Conservation (phyloP, 352 stramenopile genomes). For the Phytophthora multivora region DNA sequence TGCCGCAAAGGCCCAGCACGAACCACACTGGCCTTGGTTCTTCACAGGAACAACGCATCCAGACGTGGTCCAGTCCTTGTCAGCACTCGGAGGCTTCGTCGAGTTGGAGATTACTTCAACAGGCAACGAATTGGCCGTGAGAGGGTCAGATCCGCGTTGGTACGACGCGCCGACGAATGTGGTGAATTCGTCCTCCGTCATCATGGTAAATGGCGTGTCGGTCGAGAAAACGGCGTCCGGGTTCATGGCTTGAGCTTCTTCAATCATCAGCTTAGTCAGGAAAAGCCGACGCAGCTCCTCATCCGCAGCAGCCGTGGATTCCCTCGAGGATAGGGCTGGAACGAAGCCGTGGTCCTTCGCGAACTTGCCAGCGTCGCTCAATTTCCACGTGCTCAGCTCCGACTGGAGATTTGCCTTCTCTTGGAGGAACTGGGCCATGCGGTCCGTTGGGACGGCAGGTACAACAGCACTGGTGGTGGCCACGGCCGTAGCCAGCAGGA, state of each 20-base stretch:
- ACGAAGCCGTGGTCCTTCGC: constrained; percentile 59
- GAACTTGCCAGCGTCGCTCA: constrained; percentile 47
- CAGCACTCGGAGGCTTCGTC: constrained; percentile 8
- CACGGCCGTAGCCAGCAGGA: constrained; percentile 29
- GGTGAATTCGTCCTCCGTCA: constrained; percentile 74
- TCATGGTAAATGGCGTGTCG: constrained; percentile 72
- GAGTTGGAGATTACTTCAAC: constrained; percentile 13
- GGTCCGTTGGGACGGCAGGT: constrained; percentile 32
- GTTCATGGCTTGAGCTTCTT: constrained; percentile 52
- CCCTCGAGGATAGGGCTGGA: constrained; percentile 8
- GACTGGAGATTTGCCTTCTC: constrained; percentile 42
- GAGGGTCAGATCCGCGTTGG: constrained; percentile 16
- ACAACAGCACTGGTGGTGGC: constrained; percentile 14
- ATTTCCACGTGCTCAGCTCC: constrained; percentile 58
- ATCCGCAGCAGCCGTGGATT: constrained; percentile 12
- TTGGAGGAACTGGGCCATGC: constrained; percentile 52
- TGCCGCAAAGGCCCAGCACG: constrained; percentile 98
- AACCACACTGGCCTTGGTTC: constrained; percentile 96
- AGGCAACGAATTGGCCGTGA: neutral
- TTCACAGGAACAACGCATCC: constrained; percentile 84
- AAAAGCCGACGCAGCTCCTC: constrained; percentile 67
- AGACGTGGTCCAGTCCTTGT: constrained; percentile 68
- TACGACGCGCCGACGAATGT: constrained; percentile 55
- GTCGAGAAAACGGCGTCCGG: constrained; percentile 67
- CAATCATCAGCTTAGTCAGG: constrained; percentile 64